Base-by-base conservation (phyloP, 1,284 basidiomycete species). In the Schizopora paradoxa region DNA sequence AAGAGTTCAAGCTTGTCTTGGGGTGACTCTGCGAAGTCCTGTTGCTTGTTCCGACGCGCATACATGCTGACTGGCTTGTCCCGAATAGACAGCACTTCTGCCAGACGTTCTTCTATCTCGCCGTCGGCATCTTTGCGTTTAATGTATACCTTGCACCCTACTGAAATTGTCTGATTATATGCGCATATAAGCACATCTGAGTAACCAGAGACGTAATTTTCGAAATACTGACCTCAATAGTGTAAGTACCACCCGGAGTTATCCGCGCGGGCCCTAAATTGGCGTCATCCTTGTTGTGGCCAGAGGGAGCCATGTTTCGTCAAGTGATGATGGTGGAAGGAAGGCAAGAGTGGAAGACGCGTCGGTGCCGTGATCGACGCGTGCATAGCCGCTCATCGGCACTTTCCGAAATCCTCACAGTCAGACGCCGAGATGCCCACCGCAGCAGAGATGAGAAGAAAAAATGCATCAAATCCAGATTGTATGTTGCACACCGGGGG, bases 111-210 rank as follows among this genome's bases (percentile, higher is more conserved):
- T 66, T 95, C 91, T 35, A 73, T 69, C 56, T 81, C 73, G 19
- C 85, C 87, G 55, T 83, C 82, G 29, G 80, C 67, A 27, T 78
- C 77, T 47, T 85, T 83, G 56, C 93, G 85, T 45, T 78, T 77
- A 54, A 94, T 89, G 67, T 85, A 92, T 61, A 97, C 79, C 71
- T 95, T 95, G 70, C 92, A 95, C 48, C 93, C 93, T 55, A 92
- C 86, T 49, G 82, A 77, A 54, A 97, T 80, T 32, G 81, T 83
- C 91, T 95, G 64, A 43, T 45, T 47, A 56, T 55, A 52, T 56
- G 56, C 54, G 48, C 51, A 36, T 43, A 49, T 47, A 50, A 52
- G 18, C 34, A 28, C 47, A 41, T 39, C 59, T 58, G 54, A 59
- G 57, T 59, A 51, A 55, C 50, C 44, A 53, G 46, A 39, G 43